Conservation (phyloP, 345 rosid genomes). For the Brassica carinata region DNA sequence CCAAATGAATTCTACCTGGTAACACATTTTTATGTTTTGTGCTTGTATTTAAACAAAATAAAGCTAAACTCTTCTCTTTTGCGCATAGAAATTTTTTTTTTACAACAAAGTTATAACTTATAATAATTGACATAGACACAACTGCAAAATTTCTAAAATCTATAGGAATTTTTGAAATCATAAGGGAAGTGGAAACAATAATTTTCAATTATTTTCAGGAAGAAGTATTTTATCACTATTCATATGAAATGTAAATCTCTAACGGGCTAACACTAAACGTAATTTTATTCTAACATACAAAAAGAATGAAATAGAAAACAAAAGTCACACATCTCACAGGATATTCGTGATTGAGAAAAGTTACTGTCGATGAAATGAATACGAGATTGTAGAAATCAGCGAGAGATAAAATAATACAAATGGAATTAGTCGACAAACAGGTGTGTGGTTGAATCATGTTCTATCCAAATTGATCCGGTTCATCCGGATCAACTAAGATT, state of each 20-base stretch:
- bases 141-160: not conserved
- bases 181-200: not conserved
- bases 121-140: not conserved
- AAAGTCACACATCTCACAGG: not conserved
- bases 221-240: not conserved
- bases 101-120: not conserved
- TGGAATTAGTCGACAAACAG: not conserved
- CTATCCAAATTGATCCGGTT: not conserved
- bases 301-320: not conserved
- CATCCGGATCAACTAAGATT: not conserved
- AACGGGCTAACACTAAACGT: not conserved
- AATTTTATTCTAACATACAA: not conserved
- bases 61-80: not conserved
- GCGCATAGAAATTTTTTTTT: not conserved
- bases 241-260: not conserved
- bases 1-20: not conserved
- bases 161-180: not conserved
- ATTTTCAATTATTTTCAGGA: not conserved
- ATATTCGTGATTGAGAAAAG: not conserved
- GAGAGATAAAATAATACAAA: not conserved
- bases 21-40: not conserved
- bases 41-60: not conserved
- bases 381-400: not conserved
- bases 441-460: not conserved
- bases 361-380: not conserved